Evolutionary conservation across 768 basidiomycete species (phyloP), one percentile per base, ranked within the genome.

Genomic region (Auricularia heimuer): DNA sequence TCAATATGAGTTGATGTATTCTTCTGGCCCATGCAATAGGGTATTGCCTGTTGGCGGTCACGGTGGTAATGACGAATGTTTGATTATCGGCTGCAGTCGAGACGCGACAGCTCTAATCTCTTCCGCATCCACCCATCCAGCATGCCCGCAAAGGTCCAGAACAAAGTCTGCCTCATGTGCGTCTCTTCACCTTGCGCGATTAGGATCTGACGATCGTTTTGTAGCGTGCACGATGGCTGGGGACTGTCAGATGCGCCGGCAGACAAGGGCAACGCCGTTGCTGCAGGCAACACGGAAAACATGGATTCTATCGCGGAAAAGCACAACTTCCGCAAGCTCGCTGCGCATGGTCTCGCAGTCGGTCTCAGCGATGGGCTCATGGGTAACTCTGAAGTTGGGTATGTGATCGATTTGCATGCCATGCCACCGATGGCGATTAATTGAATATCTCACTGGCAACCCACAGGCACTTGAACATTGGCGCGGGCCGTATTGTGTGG

Each of bases 321-420:
- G 3, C 84, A 95, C 74, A 83, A 85, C 66, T 84, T 85, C 70
- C 83, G 89, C 61, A 82, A 82, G 14, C 81, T 98, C 21, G 78
- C 83, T 16, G 95, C 95, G 2, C 92, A 94, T 68, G 94, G 94
- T 11, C 81, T 91, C n/a, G 89, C 94, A 4, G 95, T 97, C 4
- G 94, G 94, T 1, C 80, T 98, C 64, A 92, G 81, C 70, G 95
- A 97, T 54, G 95, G 94, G 0, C 83, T 97, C 63, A 98, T 98
- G 95, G 95, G 94, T 16, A 96, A 98, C 78, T 96, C 94, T 2
- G 94, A 98, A 77, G 94, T 97, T 68, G 95, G 94, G 92, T 94
- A 71, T 65, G 90, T 78, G 4, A 64, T 56, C 47, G 39, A 64
- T 42, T n/a, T 45, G 11, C 56, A 14, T 12, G 7, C 6, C 24